Evolutionary conservation across 306 rosid genomes (phyloP).

Genomic region (Phaseolus lunatus): DNA sequence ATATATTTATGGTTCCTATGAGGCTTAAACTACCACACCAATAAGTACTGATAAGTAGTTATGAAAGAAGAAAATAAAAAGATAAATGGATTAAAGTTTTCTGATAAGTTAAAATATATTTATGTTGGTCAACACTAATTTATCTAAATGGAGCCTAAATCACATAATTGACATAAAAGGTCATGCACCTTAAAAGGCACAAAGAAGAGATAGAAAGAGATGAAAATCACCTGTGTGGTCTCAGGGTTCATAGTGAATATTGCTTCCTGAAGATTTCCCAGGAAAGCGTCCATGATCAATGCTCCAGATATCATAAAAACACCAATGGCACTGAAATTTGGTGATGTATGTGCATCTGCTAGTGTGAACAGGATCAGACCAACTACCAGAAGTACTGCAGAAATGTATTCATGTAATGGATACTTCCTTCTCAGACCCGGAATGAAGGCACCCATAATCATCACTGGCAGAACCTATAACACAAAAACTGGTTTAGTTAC

Average conservation of each 20-base stretch:
- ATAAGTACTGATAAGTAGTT: too few species aligned
- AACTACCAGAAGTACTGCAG: conserved; percentile 87
- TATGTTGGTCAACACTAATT: neutral
- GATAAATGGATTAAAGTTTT: too few species aligned
- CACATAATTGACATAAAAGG: conserved; percentile 39
- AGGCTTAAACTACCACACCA: too few species aligned
- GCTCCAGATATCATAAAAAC: conserved; percentile 95
- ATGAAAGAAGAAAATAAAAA: too few species aligned
- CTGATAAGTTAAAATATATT: too few species aligned
- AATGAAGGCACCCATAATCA: conserved; percentile 98
- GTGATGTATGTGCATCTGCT: conserved; percentile 96
- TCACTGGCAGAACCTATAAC: conserved; percentile 91
- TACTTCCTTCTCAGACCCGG: conserved; percentile 93
- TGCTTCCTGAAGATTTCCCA: conserved; percentile 98
- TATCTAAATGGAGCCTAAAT: neutral
- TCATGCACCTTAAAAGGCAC: neutral
- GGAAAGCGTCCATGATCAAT: conserved; percentile 88
- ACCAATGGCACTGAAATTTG: conserved; percentile 88
- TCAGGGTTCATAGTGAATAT: conserved; percentile 95
- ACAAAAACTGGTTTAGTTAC: conserved; percentile 39
- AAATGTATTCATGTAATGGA: conserved; percentile 82
- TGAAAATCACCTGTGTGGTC: conserved; percentile 80
- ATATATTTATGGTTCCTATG: too few species aligned
- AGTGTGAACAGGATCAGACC: conserved; percentile 97
- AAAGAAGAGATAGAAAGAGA: neutral